Evolutionary conservation across 2,329 filamentous ascomycete species (phyloP).

Genomic region (Mycosphaerelloides madeirae): DNA sequence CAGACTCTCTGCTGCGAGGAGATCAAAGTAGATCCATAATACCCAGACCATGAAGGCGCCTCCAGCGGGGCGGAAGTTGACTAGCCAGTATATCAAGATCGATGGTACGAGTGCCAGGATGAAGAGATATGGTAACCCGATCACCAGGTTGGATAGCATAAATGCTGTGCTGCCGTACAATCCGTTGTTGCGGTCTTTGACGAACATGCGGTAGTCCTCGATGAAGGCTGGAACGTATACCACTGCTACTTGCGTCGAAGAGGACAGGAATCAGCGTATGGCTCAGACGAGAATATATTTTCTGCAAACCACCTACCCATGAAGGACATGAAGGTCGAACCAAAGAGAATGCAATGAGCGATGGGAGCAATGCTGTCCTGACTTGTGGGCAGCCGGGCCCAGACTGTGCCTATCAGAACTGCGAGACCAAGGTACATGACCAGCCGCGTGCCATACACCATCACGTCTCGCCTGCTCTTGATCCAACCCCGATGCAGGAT

Average conservation of each 20-base stretch:
- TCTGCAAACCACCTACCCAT: no score
- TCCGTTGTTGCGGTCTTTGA: conserved; percentile 74
- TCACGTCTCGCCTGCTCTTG: conserved; percentile 77
- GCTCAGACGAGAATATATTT: no score
- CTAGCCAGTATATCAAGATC: conserved; percentile 71
- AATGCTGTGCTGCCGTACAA: conserved; percentile 69
- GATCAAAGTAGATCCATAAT: conserved; percentile 79
- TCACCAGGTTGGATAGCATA: conserved; percentile 70
- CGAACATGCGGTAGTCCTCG: no score
- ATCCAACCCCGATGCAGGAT: conserved; percentile 75
- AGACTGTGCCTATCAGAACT: conserved; percentile 85
- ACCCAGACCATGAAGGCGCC: conserved; percentile 70
- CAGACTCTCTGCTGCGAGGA: conserved; percentile 76
- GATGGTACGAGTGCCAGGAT: conserved; percentile 71
- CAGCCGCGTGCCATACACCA: conserved; percentile 77
- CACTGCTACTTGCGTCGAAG: conserved; percentile 52
- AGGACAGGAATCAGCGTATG: no score
- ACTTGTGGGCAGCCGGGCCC: conserved; percentile 63
- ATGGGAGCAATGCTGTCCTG: conserved; percentile 75
- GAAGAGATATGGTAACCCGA: conserved; percentile 75
- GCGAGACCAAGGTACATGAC: conserved; percentile 78
- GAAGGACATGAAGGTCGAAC: conserved; percentile 46
- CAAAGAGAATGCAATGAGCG: conserved; percentile 67
- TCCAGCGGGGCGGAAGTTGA: conserved; percentile 63
- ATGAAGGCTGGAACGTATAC: conserved; percentile 77